Evolutionary conservation across 371 early-diverging fungal genomes (phyloP).

Genomic region (Fennellomyces sp.): DNA sequence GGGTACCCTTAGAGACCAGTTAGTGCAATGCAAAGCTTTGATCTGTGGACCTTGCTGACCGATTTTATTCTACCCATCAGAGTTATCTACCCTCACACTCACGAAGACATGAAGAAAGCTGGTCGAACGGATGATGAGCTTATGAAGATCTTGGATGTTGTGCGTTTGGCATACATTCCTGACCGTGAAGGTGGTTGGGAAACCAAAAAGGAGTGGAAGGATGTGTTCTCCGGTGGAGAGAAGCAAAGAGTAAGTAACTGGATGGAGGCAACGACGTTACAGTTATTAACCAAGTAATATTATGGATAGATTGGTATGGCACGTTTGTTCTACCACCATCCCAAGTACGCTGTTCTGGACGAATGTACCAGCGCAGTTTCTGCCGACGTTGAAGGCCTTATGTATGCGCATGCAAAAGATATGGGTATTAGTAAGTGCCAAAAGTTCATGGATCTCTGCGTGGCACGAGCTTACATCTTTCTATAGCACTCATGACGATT

Average conservation of each 20-base stretch:
- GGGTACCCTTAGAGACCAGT: slow-evolving; percentile 87
- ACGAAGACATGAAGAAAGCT: slow-evolving; percentile 70
- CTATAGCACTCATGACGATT: slow-evolving; percentile 78
- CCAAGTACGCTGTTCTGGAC: slow-evolving; percentile 78
- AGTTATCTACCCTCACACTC: slow-evolving; percentile 87
- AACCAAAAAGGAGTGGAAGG: slow-evolving; percentile 88
- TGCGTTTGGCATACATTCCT: slow-evolving; percentile 76
- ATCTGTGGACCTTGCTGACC: neutral
- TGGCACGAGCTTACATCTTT: neutral
- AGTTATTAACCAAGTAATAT: neutral
- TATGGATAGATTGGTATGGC: slow-evolving; percentile 66
- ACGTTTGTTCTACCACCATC: slow-evolving; percentile 82
- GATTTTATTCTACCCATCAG: slow-evolving; percentile 20
- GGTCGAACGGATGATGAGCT: slow-evolving; percentile 83
- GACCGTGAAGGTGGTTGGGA: slow-evolving; percentile 91
- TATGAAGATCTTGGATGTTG: slow-evolving; percentile 68
- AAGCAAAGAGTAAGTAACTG: slow-evolving; percentile 80
- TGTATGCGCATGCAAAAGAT: slow-evolving; percentile 89
- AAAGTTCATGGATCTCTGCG: neutral
- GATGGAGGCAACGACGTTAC: neutral
- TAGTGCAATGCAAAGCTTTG: slow-evolving; percentile 16
- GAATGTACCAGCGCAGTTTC: slow-evolving; percentile 87
- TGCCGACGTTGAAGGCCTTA: slow-evolving; percentile 86
- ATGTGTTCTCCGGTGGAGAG: slow-evolving; percentile 90
- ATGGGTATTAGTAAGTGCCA: slow-evolving; percentile 69